These are phyloP conservation scores for Geranomyces michiganensis DNA, from an alignment of 192 early-diverging fungal species.

Conservation along the genomic window DNA sequence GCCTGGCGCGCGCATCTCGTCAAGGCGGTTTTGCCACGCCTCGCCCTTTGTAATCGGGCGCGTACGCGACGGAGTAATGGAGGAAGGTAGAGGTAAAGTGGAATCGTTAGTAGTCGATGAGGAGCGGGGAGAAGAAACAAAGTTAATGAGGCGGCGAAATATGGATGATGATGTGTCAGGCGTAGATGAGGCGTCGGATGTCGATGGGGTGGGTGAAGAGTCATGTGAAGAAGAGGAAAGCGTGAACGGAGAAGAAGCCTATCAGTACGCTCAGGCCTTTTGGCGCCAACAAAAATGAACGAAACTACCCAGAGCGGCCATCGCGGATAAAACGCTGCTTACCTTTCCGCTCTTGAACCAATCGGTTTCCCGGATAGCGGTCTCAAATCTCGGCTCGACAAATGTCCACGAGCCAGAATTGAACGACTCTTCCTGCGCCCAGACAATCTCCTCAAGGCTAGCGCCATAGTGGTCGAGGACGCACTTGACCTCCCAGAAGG, in stretches of 20 bases:
- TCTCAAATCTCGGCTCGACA: slow-evolving; percentile 84
- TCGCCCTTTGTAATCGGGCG: slow-evolving; percentile 33
- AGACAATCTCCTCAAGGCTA: slow-evolving; percentile 78
- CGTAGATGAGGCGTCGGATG: slow-evolving; percentile 6
- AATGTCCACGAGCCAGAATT: slow-evolving; percentile 93
- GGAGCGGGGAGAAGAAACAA: slow-evolving; percentile 11
- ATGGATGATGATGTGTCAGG: neutral
- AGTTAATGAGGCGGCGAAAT: neutral
- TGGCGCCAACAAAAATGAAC: slow-evolving; percentile 14
- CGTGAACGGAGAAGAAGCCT: slow-evolving; percentile 4
- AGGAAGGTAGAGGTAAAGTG: slow-evolving; percentile 1
- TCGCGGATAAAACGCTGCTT: too few species aligned
- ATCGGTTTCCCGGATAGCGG: slow-evolving; percentile 73
- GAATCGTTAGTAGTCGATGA: neutral
- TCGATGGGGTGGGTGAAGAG: too few species aligned
- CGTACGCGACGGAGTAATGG: too few species aligned
- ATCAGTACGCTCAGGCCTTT: slow-evolving; percentile 22
- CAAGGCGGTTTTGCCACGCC: slow-evolving; percentile 41
- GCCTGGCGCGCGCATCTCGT: slow-evolving; percentile 39
- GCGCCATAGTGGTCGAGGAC: slow-evolving; percentile 89
- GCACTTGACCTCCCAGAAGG: slow-evolving; percentile 85
- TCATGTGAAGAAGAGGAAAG: neutral
- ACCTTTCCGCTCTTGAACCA: slow-evolving; percentile 68
- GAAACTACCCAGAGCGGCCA: too few species aligned
- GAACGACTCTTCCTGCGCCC: slow-evolving; percentile 94